Percentiles rank a stretch among this genome's conserved stretches.
phyloP scores from a whole-genome alignment of 176 grass and related monocot genomes.

The Musa acuminata region DNA sequence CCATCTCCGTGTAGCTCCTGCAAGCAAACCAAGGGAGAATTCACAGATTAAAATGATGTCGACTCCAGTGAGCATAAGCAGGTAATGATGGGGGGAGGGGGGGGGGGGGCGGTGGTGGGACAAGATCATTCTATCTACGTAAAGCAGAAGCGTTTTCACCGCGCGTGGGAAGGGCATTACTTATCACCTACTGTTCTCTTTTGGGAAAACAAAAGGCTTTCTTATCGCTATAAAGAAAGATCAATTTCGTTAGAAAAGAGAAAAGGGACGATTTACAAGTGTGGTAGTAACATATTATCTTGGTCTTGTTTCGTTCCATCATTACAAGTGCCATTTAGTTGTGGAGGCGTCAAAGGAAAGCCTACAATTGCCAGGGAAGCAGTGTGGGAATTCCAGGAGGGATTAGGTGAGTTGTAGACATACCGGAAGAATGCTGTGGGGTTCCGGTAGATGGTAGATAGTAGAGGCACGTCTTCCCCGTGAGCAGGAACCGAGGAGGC shows the following conservation, averaged over 20 bases:
- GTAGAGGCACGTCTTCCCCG: not conserved
- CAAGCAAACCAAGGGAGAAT: not conserved
- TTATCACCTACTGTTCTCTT: not conserved
- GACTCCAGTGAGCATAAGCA: not conserved
- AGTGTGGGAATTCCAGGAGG: too few relatives aligned
- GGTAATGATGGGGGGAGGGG: not conserved
- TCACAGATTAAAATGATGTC: not conserved
- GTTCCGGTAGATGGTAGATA: not conserved
- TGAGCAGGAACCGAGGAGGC: not conserved
- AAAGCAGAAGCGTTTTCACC: not conserved
- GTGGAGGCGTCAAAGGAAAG: too few relatives aligned
- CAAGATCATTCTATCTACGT: not conserved
- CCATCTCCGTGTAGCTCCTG: conserved; percentile 83
- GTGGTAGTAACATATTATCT: too few relatives aligned
- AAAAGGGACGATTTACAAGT: not conserved
- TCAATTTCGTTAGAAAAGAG: not conserved
- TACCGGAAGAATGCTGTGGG: not conserved
- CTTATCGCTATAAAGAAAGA: not conserved
- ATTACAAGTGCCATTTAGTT: too few relatives aligned
- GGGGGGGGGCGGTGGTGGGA: too few relatives aligned
- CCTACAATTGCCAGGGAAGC: too few relatives aligned
- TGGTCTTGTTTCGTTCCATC: too few relatives aligned
- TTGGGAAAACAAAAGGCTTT: not conserved
- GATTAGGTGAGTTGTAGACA: not conserved
- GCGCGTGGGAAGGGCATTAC: not conserved